These are phyloP conservation scores for Imleria badia DNA, from an alignment of 768 basidiomycete genomes.

Conservation along the genomic window DNA sequence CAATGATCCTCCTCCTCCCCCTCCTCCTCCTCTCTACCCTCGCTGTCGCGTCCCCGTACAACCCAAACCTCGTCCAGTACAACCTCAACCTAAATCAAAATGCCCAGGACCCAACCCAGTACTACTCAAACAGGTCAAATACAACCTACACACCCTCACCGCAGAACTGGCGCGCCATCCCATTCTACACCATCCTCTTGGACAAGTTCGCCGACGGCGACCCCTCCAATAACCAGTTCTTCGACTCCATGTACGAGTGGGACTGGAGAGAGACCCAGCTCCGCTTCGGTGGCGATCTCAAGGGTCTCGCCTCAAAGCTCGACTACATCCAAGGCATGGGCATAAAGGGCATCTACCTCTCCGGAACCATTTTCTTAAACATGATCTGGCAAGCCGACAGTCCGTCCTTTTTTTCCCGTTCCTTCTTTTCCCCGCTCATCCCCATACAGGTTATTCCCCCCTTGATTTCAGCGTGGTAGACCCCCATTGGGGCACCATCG, in stretches of 20 bases:
- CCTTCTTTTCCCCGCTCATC: not conserved
- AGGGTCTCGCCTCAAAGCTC: slow-evolving; percentile 68
- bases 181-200: slow-evolving; percentile 77
- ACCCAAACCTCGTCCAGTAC: slow-evolving; percentile 62
- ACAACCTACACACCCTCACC: slow-evolving; percentile 77
- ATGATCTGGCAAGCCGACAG: slow-evolving; percentile 98
- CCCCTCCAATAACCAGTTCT: slow-evolving; percentile 90
- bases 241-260: slow-evolving; percentile 73
- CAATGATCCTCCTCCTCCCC: slow-evolving; percentile 37
- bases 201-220: slow-evolving; percentile 96
- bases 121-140: slow-evolving; percentile 59
- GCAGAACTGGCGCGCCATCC: slow-evolving; percentile 79
- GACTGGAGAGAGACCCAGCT: slow-evolving; percentile 90
- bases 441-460: slow-evolving; percentile 75
- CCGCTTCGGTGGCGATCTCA: slow-evolving; percentile 86
- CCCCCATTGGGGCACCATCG: slow-evolving; percentile 87
- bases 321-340: slow-evolving; percentile 95
- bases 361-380: slow-evolving; percentile 90
- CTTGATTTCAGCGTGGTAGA: slow-evolving; percentile 89
- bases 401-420: slow-evolving; percentile 40
- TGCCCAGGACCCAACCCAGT: slow-evolving; percentile 65
- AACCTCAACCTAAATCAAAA: slow-evolving; percentile 80
- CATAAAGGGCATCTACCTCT: slow-evolving; percentile 79
- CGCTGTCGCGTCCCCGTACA: slow-evolving; percentile 63
- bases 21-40: slow-evolving; percentile 32